Evolutionary conservation across 768 basidiomycete species (phyloP).

Genomic region (Termitomyces sp.): DNA sequence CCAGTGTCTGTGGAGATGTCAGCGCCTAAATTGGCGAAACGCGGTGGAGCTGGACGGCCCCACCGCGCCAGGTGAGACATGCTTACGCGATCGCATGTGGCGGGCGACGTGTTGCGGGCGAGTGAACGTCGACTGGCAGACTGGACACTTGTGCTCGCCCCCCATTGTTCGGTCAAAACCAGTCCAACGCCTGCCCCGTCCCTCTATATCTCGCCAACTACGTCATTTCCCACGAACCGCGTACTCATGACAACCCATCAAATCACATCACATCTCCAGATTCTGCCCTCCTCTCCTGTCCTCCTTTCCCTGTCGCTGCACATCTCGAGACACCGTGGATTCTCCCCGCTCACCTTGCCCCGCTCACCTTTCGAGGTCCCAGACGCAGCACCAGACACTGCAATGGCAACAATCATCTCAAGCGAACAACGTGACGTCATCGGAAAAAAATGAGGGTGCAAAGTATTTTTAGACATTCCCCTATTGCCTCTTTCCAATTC

Average conservation of each 20-base stretch:
- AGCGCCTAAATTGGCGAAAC: conserved; percentile 1
- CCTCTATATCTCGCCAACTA: background rate
- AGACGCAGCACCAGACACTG: background rate
- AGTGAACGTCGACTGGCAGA: conserved; percentile 84
- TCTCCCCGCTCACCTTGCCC: too few species aligned
- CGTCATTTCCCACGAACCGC: background rate
- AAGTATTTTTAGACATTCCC: background rate
- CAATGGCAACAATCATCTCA: background rate
- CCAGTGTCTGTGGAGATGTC: conserved; percentile 58
- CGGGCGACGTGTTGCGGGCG: conserved; percentile 86
- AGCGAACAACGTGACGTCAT: background rate
- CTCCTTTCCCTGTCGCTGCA: background rate
- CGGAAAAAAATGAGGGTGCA: background rate
- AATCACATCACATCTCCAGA: background rate
- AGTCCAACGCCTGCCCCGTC: background rate
- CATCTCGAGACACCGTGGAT: rapidly evolving
- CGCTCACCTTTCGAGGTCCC: background rate
- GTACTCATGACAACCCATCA: background rate
- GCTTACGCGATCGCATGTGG: conserved; percentile 88
- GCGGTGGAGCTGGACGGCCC: conserved; percentile 14
- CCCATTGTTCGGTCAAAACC: conserved; percentile 42
- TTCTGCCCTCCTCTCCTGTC: background rate
- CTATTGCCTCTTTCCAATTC: background rate
- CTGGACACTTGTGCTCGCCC: conserved; percentile 82
- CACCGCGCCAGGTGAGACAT: background rate